Conservation (phyloP, 768 basidiomycete species). For the Pleurotus platypus region DNA sequence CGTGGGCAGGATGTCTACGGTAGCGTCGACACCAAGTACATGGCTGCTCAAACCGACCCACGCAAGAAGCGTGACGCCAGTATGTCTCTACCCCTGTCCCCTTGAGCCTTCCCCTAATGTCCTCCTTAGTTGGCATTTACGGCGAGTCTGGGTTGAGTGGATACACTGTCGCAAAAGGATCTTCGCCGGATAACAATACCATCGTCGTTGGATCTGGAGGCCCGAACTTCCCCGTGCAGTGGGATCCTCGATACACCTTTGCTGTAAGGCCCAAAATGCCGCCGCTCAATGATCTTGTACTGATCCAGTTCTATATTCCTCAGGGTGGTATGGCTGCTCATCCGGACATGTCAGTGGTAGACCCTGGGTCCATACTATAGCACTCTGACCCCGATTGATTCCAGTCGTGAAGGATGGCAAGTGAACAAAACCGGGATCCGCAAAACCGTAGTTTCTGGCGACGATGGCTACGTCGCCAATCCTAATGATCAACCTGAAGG, state of each 20-base stretch:
- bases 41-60: constrained; percentile 16
- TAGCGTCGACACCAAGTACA: constrained; percentile 22
- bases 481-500: constrained; percentile 31
- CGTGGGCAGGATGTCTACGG: constrained; percentile 33
- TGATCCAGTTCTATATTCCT: not conserved
- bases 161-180: constrained; percentile 33
- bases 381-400: not conserved
- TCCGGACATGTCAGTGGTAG: constrained; percentile 32
- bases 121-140: constrained; percentile 31
- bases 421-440: constrained; percentile 33
- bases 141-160: constrained; percentile 35
- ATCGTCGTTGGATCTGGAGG: constrained; percentile 33
- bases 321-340: constrained; percentile 37
- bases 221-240: constrained; percentile 41
- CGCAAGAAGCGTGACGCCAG: constrained; percentile 21
- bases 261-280: constrained; percentile 20
- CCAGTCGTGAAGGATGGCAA: constrained; percentile 32
- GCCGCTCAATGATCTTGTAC: not conserved
- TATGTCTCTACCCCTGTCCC: not conserved
- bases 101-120: not conserved
- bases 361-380: not conserved
- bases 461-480: constrained; percentile 25
- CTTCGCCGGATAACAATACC: constrained; percentile 35
- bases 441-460: constrained; percentile 24
- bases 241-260: constrained; percentile 40